Conservation (phyloP, 208 protist species). For the Herpetomonas samuelpessoai region DNA sequence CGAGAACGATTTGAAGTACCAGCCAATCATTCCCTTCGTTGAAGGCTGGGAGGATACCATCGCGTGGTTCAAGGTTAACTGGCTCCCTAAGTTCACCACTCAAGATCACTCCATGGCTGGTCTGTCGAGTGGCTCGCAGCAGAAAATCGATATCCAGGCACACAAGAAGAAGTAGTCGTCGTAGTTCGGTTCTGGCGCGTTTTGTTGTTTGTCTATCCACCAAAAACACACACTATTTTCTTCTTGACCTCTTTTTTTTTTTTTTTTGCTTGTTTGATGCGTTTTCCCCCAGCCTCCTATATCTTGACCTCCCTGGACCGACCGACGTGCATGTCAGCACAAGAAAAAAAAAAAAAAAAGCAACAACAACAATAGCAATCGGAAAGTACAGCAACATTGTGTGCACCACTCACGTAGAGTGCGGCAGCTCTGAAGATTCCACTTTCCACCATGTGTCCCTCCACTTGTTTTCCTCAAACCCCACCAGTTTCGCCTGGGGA, state of each 20-base stretch:
- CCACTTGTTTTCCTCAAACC: no score
- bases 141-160: conserved; percentile 91
- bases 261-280: conserved; percentile 6
- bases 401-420: no score
- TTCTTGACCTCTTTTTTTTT: conserved; percentile 9
- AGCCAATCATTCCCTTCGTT: conserved; percentile 86
- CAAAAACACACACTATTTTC: not conserved
- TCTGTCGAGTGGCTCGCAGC: conserved; percentile 69
- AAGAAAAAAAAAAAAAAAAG: no score
- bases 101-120: conserved; percentile 69
- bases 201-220: not conserved
- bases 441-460: no score
- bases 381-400: no score
- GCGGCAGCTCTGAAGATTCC: no score
- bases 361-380: no score
- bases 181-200: not conserved
- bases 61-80: conserved; percentile 87
- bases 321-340: no score
- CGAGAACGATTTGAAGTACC: conserved; percentile 81
- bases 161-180: conserved; percentile 13
- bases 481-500: no score
- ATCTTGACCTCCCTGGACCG: no score
- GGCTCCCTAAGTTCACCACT: conserved; percentile 83
- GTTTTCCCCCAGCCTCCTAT: no score
- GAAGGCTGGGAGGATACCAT: conserved; percentile 90